Base-by-base conservation (phyloP, 352 stramenopile species). In the Phytophthora foliorum region DNA sequence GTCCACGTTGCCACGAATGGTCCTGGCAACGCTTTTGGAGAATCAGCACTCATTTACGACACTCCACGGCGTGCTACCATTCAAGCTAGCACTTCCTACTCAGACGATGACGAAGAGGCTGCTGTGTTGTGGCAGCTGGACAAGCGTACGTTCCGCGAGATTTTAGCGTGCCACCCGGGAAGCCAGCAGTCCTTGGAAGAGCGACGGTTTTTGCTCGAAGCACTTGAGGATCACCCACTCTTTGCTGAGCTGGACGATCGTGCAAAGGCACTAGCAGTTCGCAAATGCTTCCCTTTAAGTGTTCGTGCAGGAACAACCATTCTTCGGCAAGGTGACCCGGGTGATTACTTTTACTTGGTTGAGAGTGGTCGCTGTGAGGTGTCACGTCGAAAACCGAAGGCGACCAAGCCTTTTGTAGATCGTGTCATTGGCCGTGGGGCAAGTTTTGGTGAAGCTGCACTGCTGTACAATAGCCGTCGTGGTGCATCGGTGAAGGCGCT, bases 381-480 rank as follows among this genome's bases (percentile, higher is more conserved):
- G 22, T 77, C 87, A 48, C 80, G 89, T 7, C 67, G 79, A 16
- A 95, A 96, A 25, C 83, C 86, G 17, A 80, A 84, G 29, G 73
- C 70, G 24, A 56, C 69, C 1, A 65, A 75, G 7, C 62, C 82
- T 25, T 83, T 93, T 21, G 74, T 96, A 0, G 89, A 95, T 53
- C 81, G 86, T 4, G 67, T 90, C 21, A 88, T 96, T 27, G 88
- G 88, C 2, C 72, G 76, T 27, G 83, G 86, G 14, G 76, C 84
- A 22, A 93, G 75, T 56, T 99, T 99, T 75, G 97, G 97, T 9
- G 97, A 99, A 84, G 92, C 98, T 13, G 97, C 97, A 17, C 74
- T 99, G 51, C 82, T 99, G 64, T 99, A 99, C 80, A 98, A 98
- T 67, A 98, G 91, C 56, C 95, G 97, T 32, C 81, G 97, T 17